Base-by-base conservation (phyloP, 441 rosid genomes). In the Omphalea diandra region DNA sequence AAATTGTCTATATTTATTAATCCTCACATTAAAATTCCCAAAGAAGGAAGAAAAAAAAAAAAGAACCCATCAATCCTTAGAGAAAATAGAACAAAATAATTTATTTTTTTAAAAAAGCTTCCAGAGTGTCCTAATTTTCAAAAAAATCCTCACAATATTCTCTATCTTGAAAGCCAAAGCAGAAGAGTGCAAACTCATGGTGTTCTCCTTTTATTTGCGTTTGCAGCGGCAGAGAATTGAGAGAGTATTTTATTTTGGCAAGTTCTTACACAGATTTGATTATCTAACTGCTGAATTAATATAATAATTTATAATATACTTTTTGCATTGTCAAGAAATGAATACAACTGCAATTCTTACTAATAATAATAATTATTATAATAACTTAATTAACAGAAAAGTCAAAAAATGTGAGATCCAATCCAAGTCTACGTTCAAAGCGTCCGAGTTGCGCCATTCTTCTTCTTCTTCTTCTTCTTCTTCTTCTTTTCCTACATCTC, bases 401-500 rank as follows among this genome's bases (percentile, higher is more conserved):
- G 69, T 66, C 60, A 50, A 66, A 3, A 50, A 65, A 35, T 52
- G 69, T 33, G 41, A 47, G 74, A 68, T 55, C 71, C 56, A 65
- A 53, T 57, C 67, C 44, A 57, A 73, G 79, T 74, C 75, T 33
- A 14, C 66, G 68, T 74, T 74, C 72, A 60, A 60, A 60, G 59
- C 70, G 72, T 57, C 0, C 47, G 15, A n/a, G 33, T 29, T 58
- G 70, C 65, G 53, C 52, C 61, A 22, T 60, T n/a, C n/a, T 66
- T 54, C n/a, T 33, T 5, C 41, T 58, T 43, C 12, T n/a, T 17
- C 7, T 24, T 3, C 26, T 60, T 70, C 29, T 31, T 54, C 59
- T 22, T 52, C 10, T 41, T n/a, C 54, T 52, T 26, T 53, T 15
- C 29, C 52, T 43, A 35, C 49, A 14, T 43, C 24, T 50, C 27